These are phyloP conservation scores for Alternaria angustiovoidea DNA, from an alignment of 2,329 filamentous ascomycete species.

Conservation along the genomic window DNA sequence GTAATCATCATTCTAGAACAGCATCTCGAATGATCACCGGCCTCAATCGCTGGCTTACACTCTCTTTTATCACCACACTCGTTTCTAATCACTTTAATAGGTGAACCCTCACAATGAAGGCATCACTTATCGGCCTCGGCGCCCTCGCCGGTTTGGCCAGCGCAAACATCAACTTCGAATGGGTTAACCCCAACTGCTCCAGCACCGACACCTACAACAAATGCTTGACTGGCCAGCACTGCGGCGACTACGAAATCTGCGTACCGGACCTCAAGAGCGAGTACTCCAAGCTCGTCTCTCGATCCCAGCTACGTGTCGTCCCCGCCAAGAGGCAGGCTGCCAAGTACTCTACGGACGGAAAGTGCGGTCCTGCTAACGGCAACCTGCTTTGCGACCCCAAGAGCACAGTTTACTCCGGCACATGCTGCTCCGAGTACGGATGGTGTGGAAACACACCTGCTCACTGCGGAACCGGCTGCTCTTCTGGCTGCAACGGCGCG, in stretches of 20 bases:
- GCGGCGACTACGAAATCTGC: conserved; percentile 40
- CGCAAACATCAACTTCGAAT: conserved; percentile 60
- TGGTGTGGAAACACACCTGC: conserved; percentile 56
- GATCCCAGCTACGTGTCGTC: conserved; percentile 29
- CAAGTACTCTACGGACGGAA: conserved; percentile 51
- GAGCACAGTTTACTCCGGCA: conserved; percentile 55
- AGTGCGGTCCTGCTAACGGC: conserved; percentile 51
- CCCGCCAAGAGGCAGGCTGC: conserved; percentile 40
- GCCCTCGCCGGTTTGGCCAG: conserved; percentile 48
- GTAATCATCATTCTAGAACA: conserved; percentile 1
- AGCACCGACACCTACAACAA: conserved; percentile 24
- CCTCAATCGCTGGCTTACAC: conserved; percentile 23
- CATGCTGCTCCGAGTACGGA: conserved; percentile 56
- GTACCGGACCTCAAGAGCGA: conserved; percentile 30
- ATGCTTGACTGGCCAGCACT: conserved; percentile 53
- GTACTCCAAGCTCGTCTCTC: conserved; percentile 34
- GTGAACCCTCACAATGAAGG: conserved; percentile 37
- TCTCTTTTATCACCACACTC: background rate
- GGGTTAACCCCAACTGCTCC: conserved; percentile 57
- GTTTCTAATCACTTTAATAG: conserved; percentile 9
- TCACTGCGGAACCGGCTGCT: conserved; percentile 52
- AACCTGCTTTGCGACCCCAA: conserved; percentile 55
- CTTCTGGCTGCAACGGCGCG: conserved; percentile 48
- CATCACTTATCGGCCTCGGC: conserved; percentile 38
- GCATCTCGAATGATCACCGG: background rate